Base-by-base conservation (phyloP, 768 basidiomycete species). In the Rhodocollybia butyracea region DNA sequence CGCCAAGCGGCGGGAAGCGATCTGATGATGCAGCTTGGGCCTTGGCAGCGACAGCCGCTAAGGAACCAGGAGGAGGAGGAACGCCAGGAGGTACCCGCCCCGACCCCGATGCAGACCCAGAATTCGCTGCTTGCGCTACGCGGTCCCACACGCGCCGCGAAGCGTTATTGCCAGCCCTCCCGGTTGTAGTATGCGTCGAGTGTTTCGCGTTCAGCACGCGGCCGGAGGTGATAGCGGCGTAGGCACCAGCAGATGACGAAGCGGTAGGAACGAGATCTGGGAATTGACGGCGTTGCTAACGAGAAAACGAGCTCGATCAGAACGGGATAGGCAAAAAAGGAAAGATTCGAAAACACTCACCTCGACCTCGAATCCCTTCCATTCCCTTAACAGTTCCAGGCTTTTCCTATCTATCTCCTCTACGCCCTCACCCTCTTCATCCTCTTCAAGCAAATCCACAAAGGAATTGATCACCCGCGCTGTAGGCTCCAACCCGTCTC, bases 351-450 rank as follows among this genome's bases (percentile, higher is more conserved):
- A 21, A 30, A 10, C 19, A 36, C 32, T 30, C 24, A 56, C 55
- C 81, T 96, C 90, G 27, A 91, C 75, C 55, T 86, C 85, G 69
- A 94, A 94, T 1, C 84, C 84, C 47, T 89, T 90, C 88, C 95
- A 91, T 0, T 90, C 88, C 1, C 74, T 64, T 50, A 94, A 71
- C 1, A 98, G 65, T 54, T 84, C 86, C 32, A 79, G 76, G 55
- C 88, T 87, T 80, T 97, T 95, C 22, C 38, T 50, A 22, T 50
- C 48, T 24, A 36, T 50, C 19, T 50, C 48, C 3, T 26, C 48
- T 5, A 50, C 31, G 5, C 42, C 42, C 12, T 50, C 48, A 21
- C 34, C 21, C 22, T 50, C 48, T 21, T 94, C 91, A 46, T 86
- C 85, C 34, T 91, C 91, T 2, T 91, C 89, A 7, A 96, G 65